These are phyloP conservation scores for Ilyonectria sp. DNA, from an alignment of 2,329 filamentous ascomycete species.

Conservation along the genomic window DNA sequence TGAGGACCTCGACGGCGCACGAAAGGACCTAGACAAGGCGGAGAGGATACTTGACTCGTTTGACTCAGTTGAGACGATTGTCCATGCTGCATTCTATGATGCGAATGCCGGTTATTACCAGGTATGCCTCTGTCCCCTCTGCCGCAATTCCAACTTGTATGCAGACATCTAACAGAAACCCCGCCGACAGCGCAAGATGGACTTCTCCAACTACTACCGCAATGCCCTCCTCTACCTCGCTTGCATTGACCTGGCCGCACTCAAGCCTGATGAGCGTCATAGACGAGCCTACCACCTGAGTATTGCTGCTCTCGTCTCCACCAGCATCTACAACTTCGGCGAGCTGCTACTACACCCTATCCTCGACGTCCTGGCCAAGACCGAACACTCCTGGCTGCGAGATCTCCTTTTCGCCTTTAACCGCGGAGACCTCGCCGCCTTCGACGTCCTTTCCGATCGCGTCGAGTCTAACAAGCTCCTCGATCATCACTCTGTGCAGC, in stretches of 20 bases:
- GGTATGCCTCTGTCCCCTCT: conserved; percentile 55
- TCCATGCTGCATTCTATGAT: conserved; percentile 96
- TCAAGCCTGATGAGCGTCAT: conserved; percentile 82
- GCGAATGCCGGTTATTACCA: conserved; percentile 97
- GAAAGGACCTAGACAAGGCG: conserved; percentile 88
- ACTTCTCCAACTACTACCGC: conserved; percentile 97
- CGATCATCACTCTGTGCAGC: conserved; percentile 82
- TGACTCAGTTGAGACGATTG: conserved; percentile 94
- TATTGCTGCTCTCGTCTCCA: conserved; percentile 92
- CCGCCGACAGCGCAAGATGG: conserved; percentile 74
- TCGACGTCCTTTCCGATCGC: conserved; percentile 86
- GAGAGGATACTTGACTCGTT: conserved; percentile 92
- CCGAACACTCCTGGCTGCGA: conserved; percentile 87
- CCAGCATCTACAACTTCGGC: conserved; percentile 99
- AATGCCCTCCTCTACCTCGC: conserved; percentile 98
- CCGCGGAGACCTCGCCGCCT: conserved; percentile 90
- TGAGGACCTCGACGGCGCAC: conserved; percentile 83
- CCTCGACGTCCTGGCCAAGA: conserved; percentile 81
- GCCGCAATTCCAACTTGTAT: too few species aligned
- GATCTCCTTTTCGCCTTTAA: conserved; percentile 99
- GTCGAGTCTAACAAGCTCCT: conserved; percentile 86
- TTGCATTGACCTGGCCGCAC: conserved; percentile 86
- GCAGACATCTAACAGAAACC: conserved; percentile 10
- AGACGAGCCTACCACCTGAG: conserved; percentile 92
- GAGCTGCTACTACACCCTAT: conserved; percentile 98